Evolutionary conservation across 1,139 yeast genomes (phyloP).

Genomic region (Pichia norvegensis): DNA sequence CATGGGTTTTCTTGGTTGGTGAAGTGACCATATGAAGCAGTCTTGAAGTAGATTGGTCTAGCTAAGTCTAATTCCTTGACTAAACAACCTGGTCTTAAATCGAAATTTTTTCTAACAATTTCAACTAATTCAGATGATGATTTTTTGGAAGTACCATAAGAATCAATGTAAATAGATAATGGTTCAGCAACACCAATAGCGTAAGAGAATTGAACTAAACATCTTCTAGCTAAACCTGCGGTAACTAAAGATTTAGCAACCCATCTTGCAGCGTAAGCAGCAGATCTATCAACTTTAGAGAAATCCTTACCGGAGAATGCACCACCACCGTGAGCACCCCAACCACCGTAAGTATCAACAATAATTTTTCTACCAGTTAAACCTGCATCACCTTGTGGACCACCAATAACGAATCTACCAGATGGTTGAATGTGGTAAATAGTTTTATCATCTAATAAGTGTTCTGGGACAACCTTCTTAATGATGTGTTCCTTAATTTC

Average conservation of each 20-base stretch:
- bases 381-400: conserved; percentile 99
- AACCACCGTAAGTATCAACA: conserved; percentile 99
- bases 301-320: conserved; percentile 99
- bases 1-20: conserved; percentile 97
- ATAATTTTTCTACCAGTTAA: conserved; percentile 98
- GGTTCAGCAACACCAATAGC: conserved; percentile 99
- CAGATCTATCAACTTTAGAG: conserved; percentile 99
- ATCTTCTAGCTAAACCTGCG: conserved; percentile 96
- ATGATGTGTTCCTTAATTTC: conserved; percentile 73
- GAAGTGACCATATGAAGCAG: conserved; percentile 99
- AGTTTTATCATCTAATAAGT: conserved; percentile 89
- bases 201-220: conserved; percentile 95
- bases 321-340: conserved; percentile 99
- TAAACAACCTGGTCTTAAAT: conserved; percentile 98
- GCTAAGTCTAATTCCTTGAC: conserved; percentile 95
- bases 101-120: conserved; percentile 89
- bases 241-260: conserved; percentile 95
- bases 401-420: conserved; percentile 99
- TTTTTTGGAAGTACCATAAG: conserved; percentile 94
- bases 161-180: conserved; percentile 91
- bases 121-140: conserved; percentile 83
- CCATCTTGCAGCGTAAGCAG: conserved; percentile 99
- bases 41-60: conserved; percentile 97
- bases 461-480: conserved; percentile 86
- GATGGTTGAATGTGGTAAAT: conserved; percentile 98